Base-by-base conservation (phyloP, 768 basidiomycete species). In the Gymnopilus dilepis region DNA sequence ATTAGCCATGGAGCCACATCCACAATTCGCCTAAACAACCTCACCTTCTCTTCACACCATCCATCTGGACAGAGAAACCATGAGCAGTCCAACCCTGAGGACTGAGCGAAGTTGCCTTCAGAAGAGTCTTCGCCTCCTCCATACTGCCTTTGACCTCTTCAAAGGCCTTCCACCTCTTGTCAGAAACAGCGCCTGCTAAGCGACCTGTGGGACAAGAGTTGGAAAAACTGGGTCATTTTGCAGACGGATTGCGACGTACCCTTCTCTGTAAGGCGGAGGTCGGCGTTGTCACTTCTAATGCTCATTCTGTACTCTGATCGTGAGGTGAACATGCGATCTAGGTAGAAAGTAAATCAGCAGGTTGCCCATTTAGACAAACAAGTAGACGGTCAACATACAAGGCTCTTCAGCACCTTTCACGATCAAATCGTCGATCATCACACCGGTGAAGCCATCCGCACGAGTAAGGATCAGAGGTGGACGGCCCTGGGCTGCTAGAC, bases 281-380 rank as follows among this genome's bases (percentile, higher is more conserved):
- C 95, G 2, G 95, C 95, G 64, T 97, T 97, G 74, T 97, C 95
- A 54, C 90, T 89, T 53, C 95, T 82, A 42, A 96, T 83, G 0
- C 88, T 88, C 86, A 97, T 89, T 22, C 95, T 86, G 70, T 94
- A 97, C 68, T 97, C 95, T 15, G 91, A 93, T 37, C 95, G 83
- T 15, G 91, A 91, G 0, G 95, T 96, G 73, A 97, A 96, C 92
- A 96, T 95, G 26, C 94, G 90, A 67, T 96, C 93, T 95, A 37
- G 30, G 42, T 3, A 50, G 28, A 33, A 21, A n/a, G 62, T 19
- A 69, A 42, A 33, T 24, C 24, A 45, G 59, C 6, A 52, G 34
- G 52, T 8, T 56, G n/a, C n/a, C n/a, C 24, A 62, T 40, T 41
- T 12, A 47, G 43, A n/a, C 45, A 48, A 31, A n/a, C 17, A 37